A percentile compares a stretch with the other conserved stretches of the same genome.
Conservation (phyloP, 768 basidiomycete species). For the Suillus bovinus region DNA sequence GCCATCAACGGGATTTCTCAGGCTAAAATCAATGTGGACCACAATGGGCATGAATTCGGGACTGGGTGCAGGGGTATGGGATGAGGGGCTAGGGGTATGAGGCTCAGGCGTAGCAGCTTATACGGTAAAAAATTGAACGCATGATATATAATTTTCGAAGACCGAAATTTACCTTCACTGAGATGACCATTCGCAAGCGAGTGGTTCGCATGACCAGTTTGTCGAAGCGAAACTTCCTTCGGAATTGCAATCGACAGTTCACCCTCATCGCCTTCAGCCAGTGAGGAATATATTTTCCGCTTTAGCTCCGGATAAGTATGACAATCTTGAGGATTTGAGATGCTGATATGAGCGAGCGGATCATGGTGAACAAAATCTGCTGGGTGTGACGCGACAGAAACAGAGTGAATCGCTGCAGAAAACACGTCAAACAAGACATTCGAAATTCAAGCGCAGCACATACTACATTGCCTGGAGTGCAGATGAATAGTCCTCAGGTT, state of each 20-base stretch:
- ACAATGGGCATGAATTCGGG: conserved; percentile 76
- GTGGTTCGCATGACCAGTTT: conserved; percentile 47
- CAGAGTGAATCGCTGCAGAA: conserved; percentile 63
- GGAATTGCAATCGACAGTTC: conserved; percentile 91
- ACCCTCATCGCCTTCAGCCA: conserved; percentile 91
- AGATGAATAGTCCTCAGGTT: conserved; percentile 84
- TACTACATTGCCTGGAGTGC: conserved; percentile 87
- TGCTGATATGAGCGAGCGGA: conserved; percentile 63
- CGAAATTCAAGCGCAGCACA: conserved; percentile 33
- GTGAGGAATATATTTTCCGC: conserved; percentile 85
- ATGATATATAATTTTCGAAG: background rate
- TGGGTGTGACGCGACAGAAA: conserved; percentile 68
- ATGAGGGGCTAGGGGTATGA: conserved; percentile 54
- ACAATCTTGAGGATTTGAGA: conserved; percentile 73
- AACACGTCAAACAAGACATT: conserved; percentile 24
- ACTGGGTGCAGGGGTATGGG: conserved; percentile 36
- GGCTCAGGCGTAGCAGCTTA: conserved; percentile 83
- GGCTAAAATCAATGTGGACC: conserved; percentile 77
- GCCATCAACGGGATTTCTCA: conserved; percentile 82
- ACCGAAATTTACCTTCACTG: conserved; percentile 53
- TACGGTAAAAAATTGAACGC: conserved; percentile 14
- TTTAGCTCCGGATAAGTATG: conserved; percentile 93
- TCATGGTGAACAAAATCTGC: conserved; percentile 83
- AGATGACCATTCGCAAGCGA: conserved; percentile 40
- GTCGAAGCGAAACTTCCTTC: conserved; percentile 64